phyloP scores from a whole-genome alignment of 805 yeast genomes.

The Candida verbasci region DNA sequence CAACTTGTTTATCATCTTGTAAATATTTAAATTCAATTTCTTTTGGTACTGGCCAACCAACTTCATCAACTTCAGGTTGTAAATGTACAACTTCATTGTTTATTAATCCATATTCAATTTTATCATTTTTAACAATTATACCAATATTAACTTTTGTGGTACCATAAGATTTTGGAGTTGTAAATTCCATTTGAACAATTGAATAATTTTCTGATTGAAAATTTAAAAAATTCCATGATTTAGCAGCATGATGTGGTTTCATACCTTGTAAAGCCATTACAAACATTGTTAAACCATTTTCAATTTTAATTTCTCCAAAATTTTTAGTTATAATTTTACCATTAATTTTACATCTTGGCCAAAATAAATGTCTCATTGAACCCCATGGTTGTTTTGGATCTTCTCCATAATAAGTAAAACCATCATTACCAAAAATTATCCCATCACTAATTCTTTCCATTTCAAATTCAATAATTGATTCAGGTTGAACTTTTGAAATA shows the following conservation, averaged over 20 bases:
- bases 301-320: slow-evolving; percentile 29
- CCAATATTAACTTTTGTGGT: slow-evolving; percentile 77
- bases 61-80: slow-evolving; percentile 56
- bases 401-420: slow-evolving; percentile 82
- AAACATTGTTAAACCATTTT: slow-evolving; percentile 61
- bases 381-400: slow-evolving; percentile 91
- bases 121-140: slow-evolving; percentile 60
- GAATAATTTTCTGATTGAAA: slow-evolving; percentile 74
- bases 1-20: slow-evolving; percentile 38
- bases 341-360: slow-evolving; percentile 80
- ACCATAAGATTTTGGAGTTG: slow-evolving; percentile 89
- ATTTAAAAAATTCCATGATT: slow-evolving; percentile 90
- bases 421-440: slow-evolving; percentile 86
- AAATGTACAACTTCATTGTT: slow-evolving; percentile 62
- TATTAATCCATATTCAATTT: slow-evolving; percentile 59
- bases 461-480: slow-evolving; percentile 65
- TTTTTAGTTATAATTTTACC: slow-evolving; percentile 56
- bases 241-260: slow-evolving; percentile 99
- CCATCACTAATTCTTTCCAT: slow-evolving; percentile 67
- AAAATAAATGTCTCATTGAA: slow-evolving; percentile 88
- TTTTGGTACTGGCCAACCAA: slow-evolving; percentile 89
- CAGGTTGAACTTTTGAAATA: slow-evolving; percentile 62
- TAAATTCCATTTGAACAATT: slow-evolving; percentile 90
- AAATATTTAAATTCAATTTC: slow-evolving; percentile 53
- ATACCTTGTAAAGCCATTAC: slow-evolving; percentile 97